Evolutionary conservation across 805 yeast genomes (phyloP), one percentile per base, ranked within the genome.

Genomic region (Saccharomycopsis fibuligera): DNA sequence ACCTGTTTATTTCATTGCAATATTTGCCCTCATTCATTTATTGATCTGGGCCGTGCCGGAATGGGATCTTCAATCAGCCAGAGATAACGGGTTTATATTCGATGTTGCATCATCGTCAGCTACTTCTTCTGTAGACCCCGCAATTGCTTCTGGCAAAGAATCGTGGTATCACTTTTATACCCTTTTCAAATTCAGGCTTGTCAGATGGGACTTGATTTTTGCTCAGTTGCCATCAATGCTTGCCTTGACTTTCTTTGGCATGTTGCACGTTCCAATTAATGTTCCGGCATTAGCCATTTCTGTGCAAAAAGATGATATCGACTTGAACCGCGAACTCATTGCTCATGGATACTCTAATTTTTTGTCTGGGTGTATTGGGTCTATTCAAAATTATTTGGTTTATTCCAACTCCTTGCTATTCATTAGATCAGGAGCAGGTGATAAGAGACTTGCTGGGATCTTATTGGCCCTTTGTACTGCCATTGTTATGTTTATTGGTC

Each of bases 221-320:
- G 68, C 73, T 47, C 87, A 89, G 59, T 53, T 89, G 17, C 99
- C 99, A 4, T 84, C 95, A 2, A 93, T 93, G 96, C 67, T 91
- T 48, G 99, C 99, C 0, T 70, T 93, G 55, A 90, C 98, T 0
- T 93, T 93, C 62, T 93, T 93, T 60, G 99, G 99, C 10, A 84
- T 93, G 35, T 68, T 93, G 48, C 99, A 93, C 59, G 99, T 93
- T 9, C 99, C 99, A 3, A 93, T 93, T 52, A 93, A 93, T 62
- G 97, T 93, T 12, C 99, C 99, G 1, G 98, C 99, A 0, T 72
- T 93, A 41, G 97, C 98, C 0, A 93, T 90, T 16, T 84, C 96
- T 4, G 76, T 87, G 1, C 86, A 87, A 2, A 83, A 86, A 75
- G 93, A 86, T 63, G 67, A 73, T 41, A 78, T 86, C 56, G 95